These are phyloP conservation scores for Coniochaeta sp. DNA, from an alignment of 2,329 filamentous ascomycete genomes.

Conservation along the genomic window DNA sequence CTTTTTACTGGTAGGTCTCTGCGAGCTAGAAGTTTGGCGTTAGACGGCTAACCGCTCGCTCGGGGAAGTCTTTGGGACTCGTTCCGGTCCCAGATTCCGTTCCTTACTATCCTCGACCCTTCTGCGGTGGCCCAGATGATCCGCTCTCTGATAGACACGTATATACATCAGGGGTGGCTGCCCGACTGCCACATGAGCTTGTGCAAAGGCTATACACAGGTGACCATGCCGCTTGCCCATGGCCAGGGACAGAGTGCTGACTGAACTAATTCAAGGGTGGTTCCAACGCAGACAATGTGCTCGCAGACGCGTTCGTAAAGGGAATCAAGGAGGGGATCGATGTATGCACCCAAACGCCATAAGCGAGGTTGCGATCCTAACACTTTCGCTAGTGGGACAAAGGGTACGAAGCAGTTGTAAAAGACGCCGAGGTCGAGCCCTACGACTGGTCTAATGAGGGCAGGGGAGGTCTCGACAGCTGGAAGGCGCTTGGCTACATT, in stretches of 20 bases:
- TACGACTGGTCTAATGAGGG: conserved; percentile 64
- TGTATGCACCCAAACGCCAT: conserved; percentile 11
- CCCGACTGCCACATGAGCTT: conserved; percentile 74
- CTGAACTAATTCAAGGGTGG: conserved; percentile 46
- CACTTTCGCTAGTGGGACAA: conserved; percentile 46
- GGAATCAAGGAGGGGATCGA: conserved; percentile 52
- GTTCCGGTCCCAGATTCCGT: conserved; percentile 61
- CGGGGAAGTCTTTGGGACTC: conserved; percentile 57
- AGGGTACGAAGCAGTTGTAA: conserved; percentile 63
- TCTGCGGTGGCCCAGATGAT: conserved; percentile 58
- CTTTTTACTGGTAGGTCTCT: conserved; percentile 56
- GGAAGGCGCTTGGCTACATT: conserved; percentile 66
- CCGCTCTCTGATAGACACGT: conserved; percentile 64
- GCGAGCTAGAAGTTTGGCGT: not conserved
- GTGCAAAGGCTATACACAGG: conserved; percentile 64
- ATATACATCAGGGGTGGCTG: conserved; percentile 61
- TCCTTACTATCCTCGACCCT: conserved; percentile 63
- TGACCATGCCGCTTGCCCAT: conserved; percentile 16
- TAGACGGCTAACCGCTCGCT: not conserved
- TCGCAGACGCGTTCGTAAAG: conserved; percentile 63
- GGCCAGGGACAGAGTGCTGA: conserved; percentile 1
- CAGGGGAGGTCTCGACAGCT: conserved; percentile 62
- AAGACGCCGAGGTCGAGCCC: conserved; percentile 66
- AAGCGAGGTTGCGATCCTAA: not conserved
- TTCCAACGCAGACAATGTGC: conserved; percentile 63